A percentile compares a stretch with the other conserved stretches of the same genome.
phyloP scores from a whole-genome alignment of 2,329 filamentous ascomycete species.

The Corynespora cassiicola region DNA sequence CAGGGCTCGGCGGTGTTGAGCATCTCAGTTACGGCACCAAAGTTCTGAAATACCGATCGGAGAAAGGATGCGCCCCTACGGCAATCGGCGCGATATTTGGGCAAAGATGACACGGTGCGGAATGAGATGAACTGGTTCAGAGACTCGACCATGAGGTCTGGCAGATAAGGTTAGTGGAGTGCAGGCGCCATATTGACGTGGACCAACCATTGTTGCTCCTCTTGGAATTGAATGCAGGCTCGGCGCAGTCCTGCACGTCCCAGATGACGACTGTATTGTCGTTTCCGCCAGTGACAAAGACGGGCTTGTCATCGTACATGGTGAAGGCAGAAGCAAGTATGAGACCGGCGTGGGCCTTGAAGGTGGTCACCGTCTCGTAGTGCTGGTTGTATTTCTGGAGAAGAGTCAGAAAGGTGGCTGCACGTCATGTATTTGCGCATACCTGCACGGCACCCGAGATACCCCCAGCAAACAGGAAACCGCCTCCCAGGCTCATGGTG shows the following conservation, averaged over 20 bases:
- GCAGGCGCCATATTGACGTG: slow-evolving; percentile 7
- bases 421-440: slow-evolving; percentile 44
- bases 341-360: slow-evolving; percentile 85
- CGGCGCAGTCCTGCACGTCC: slow-evolving; percentile 70
- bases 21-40: slow-evolving; percentile 83
- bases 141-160: slow-evolving; percentile 67
- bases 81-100: slow-evolving; percentile 89
- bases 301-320: slow-evolving; percentile 71
- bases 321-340: slow-evolving; percentile 84
- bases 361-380: slow-evolving; percentile 78
- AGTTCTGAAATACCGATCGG: slow-evolving; percentile 86
- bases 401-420: no score
- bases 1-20: slow-evolving; percentile 78
- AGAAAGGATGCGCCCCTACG: slow-evolving; percentile 90
- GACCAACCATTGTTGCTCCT: slow-evolving; percentile 63
- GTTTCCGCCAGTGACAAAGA: slow-evolving; percentile 94
- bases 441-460: slow-evolving; percentile 87
- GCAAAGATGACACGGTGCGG: slow-evolving; percentile 87
- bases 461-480: slow-evolving; percentile 86
- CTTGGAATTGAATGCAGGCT: slow-evolving; percentile 51
- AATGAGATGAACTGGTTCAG: slow-evolving; percentile 88
- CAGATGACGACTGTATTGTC: slow-evolving; percentile 90
- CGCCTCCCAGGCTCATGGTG: slow-evolving; percentile 83
- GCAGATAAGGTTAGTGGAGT: slow-evolving; percentile 22
- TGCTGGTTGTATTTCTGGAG: slow-evolving; percentile 76